A percentile compares a stretch with the other conserved stretches of the same genome.
Evolutionary conservation across 495 filamentous ascomycete genomes (phyloP).

Genomic region (Penicillium bovifimosum): DNA sequence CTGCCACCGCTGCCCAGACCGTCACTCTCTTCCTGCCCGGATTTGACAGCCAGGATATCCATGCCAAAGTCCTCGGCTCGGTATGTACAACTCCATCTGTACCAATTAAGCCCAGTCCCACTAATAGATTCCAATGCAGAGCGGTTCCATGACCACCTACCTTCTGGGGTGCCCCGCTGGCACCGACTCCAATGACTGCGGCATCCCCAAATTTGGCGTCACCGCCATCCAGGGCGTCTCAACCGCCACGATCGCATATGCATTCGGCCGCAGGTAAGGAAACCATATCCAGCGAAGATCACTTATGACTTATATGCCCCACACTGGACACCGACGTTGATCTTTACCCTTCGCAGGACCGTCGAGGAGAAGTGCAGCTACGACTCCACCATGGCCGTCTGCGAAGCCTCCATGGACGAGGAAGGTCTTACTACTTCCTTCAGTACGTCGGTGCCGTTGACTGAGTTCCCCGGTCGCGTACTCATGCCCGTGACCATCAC

Average conservation of each 20-base stretch:
- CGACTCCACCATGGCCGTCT: background rate
- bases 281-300: background rate
- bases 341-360: background rate
- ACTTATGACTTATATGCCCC: background rate
- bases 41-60: slow-evolving; percentile 6
- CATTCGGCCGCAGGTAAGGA: background rate
- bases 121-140: slow-evolving; percentile 1
- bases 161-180: slow-evolving; percentile 2
- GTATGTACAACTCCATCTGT: background rate
- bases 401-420: background rate
- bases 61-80: slow-evolving; percentile 9
- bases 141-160: slow-evolving; percentile 12
- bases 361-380: slow-evolving; percentile 1
- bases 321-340: background rate
- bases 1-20: slow-evolving; percentile 7
- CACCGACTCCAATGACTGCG: background rate
- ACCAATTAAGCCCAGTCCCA: background rate
- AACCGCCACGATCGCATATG: background rate
- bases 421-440: background rate
- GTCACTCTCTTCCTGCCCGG: slow-evolving; percentile 16
- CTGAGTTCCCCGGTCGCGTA: slow-evolving; percentile 2
- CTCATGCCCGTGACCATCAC: slow-evolving; percentile 10
- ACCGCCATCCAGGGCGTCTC: slow-evolving; percentile 1
- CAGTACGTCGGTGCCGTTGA: background rate
- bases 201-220: background rate